These are phyloP conservation scores for Cystobasidium pallidum DNA, from an alignment of 1,284 basidiomycete species.

Conservation along the genomic window DNA sequence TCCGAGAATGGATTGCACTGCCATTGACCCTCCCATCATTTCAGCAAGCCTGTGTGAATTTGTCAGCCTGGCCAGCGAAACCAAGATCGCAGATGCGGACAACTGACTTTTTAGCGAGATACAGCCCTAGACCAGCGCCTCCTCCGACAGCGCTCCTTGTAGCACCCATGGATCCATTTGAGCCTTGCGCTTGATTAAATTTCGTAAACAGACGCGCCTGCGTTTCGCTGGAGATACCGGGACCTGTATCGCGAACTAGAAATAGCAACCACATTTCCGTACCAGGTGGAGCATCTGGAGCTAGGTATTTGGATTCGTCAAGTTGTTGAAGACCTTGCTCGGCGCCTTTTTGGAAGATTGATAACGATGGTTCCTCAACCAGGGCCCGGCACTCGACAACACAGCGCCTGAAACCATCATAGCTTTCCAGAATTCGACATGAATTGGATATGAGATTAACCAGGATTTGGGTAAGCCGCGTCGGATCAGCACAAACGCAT, in stretches of 20 bases:
- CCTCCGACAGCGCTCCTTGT: constrained; percentile 25
- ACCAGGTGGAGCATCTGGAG: constrained; percentile 1
- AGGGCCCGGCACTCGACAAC: constrained; percentile 7
- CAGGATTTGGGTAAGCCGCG: constrained; percentile 49
- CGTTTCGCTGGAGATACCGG: constrained; percentile 30
- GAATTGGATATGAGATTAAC: constrained; percentile 51
- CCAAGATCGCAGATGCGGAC: neutral
- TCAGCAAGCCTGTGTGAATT: constrained; percentile 32
- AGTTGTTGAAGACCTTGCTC: constrained; percentile 9
- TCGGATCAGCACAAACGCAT: constrained; percentile 46
- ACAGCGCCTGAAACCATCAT: constrained; percentile 28
- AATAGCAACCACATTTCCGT: constrained; percentile 29
- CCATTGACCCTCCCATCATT: constrained; percentile 40
- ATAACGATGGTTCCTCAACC: constrained; percentile 1
- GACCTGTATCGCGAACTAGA: constrained; percentile 33
- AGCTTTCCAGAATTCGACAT: constrained; percentile 36
- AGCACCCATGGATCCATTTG: constrained; percentile 9
- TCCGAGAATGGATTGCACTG: constrained; percentile 23
- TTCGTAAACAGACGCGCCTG: constrained; percentile 46
- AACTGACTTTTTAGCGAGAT: constrained; percentile 36
- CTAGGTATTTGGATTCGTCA: neutral
- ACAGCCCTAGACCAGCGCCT: constrained; percentile 48
- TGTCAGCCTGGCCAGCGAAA: neutral
- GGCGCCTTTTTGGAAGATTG: constrained; percentile 20
- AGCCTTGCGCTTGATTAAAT: constrained; percentile 44